Conservation (phyloP, 129 eudicot genomes). For the Tagetes patula region DNA sequence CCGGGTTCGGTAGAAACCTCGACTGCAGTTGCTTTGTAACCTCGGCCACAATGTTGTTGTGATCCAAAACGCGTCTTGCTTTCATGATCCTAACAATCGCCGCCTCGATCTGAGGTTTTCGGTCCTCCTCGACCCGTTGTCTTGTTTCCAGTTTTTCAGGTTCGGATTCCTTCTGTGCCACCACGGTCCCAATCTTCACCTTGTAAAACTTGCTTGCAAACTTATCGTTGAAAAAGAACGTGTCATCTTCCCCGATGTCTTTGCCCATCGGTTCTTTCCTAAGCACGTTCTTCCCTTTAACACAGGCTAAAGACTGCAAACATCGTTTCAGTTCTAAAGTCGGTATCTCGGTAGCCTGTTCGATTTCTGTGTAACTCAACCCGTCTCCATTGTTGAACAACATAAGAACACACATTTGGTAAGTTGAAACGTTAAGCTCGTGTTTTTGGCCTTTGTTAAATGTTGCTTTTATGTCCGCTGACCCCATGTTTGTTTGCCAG, state of each 20-base stretch:
- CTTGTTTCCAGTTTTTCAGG: slow-evolving; percentile 25
- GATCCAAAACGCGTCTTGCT: slow-evolving; percentile 45
- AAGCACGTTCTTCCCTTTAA: slow-evolving; percentile 7
- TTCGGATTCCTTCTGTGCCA: slow-evolving; percentile 28
- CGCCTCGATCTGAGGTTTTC: slow-evolving; percentile 53
- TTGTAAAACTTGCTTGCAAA: slow-evolving; percentile 27
- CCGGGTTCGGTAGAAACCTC: slow-evolving; percentile 23
- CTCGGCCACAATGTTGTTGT: slow-evolving; percentile 43
- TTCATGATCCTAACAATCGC: slow-evolving; percentile 54
- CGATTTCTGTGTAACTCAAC: slow-evolving; percentile 4
- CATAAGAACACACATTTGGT: slow-evolving; percentile 12
- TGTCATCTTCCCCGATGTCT: slow-evolving; percentile 14
- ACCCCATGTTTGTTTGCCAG: slow-evolving; percentile 11
- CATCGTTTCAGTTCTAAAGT: slow-evolving; percentile 1
- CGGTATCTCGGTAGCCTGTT: slow-evolving; percentile 7
- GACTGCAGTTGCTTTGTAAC: slow-evolving; percentile 26
- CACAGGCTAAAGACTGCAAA: slow-evolving; percentile 11
- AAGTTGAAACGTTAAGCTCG: slow-evolving; percentile 12
- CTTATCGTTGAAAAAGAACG: slow-evolving; percentile 17
- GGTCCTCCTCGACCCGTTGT: slow-evolving; percentile 44
- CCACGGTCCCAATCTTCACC: slow-evolving; percentile 27
- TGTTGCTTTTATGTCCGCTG: not conserved
- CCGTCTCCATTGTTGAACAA: slow-evolving; percentile 3
- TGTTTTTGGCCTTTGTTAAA: not conserved
- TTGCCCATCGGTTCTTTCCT: slow-evolving; percentile 33